Base-by-base conservation (phyloP, 139 green algal genomes). In the Mychonastes homosphaera region DNA sequence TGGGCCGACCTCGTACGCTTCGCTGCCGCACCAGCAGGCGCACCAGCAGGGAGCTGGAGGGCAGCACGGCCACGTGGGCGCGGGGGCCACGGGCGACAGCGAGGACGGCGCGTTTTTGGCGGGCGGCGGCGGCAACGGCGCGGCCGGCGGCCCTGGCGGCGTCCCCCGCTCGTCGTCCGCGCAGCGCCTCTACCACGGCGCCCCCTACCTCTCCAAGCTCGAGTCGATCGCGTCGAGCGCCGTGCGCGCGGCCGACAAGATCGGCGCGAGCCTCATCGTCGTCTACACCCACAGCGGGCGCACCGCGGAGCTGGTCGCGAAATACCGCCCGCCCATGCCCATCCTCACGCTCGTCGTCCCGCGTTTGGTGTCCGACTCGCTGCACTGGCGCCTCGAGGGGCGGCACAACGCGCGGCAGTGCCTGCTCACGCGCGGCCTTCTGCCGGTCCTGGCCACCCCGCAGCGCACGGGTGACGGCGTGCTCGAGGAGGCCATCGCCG, bases 301-400 rank as follows among this genome's bases (percentile, higher is more conserved):
- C 45, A 5, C 23, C n/a, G 45, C n/a, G 43, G 12, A 16, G 10
- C 18, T n/a, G 43, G 43, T 6, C 13, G 43, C 43, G 43, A 35
- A 13, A 13, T 90, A 90, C 81, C 65, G 84, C 8, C 85, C 85
- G 10, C 70, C 76, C 6, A 76, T 91, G 72, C 87, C 87, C 63
- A 90, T 95, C 73, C 67, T 95, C 30, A 88, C 87, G 2, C 71
- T 95, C 60, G 82, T 94, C 38, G 77, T 95, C 36, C 87, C 87
- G 2, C 81, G 80, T 53, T 75, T 94, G 6, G 82, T 86, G 59
- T 74, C 67, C 35, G 77, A 96, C 58, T 58, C 57, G 27, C 72
- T 93, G 32, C 76, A 74, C 53, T 95, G 87, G 87, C 76, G 69
- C 58, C 78, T 96, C 53, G 79, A 89, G 62, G 75, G 67, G 6